Percentiles rank a stretch among this genome's conserved stretches.
Conservation (phyloP, 306 rosid species). For the Sphenostylis stenocarpa region DNA sequence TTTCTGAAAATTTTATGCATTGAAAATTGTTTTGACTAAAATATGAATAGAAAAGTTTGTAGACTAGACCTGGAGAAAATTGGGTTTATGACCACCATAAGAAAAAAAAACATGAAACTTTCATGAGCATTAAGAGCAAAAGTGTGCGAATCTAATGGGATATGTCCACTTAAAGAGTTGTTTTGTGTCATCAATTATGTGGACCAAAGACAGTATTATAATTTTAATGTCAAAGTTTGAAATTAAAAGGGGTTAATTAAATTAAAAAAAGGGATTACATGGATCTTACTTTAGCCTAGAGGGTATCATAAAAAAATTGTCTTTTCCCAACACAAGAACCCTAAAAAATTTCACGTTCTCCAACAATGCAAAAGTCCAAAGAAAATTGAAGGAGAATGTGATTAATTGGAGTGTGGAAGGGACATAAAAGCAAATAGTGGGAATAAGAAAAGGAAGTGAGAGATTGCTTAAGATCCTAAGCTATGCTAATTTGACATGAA, state of each 20-base stretch:
- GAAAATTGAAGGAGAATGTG: constrained; percentile 7
- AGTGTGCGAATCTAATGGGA: constrained; percentile 25
- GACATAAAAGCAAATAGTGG: constrained; percentile 27
- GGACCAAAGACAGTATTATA: constrained; percentile 2
- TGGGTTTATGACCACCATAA: not conserved
- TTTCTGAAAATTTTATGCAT: not conserved
- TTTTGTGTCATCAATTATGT: constrained; percentile 19
- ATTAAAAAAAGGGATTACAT: constrained; percentile 1
- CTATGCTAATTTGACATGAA: not conserved
- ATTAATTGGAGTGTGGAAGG: constrained; percentile 23
- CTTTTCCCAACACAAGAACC: constrained; percentile 4
- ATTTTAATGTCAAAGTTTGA: constrained; percentile 12
- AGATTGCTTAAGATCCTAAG: constrained; percentile 27
- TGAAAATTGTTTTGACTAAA: not conserved
- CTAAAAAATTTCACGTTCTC: not conserved
- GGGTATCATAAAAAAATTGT: constrained; percentile 1
- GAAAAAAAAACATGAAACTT: constrained; percentile 1
- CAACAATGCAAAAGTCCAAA: constrained; percentile 10
- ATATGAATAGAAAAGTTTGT: too few relatives aligned
- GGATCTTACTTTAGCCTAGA: constrained; percentile 3
- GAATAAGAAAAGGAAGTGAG: constrained; percentile 26
- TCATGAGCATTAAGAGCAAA: not conserved
- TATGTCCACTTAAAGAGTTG: not conserved
- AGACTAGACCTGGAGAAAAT: not conserved
- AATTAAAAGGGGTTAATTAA: not conserved